Evolutionary conservation across 306 rosid genomes (phyloP).

Genomic region (Vachellia pachyceras): DNA sequence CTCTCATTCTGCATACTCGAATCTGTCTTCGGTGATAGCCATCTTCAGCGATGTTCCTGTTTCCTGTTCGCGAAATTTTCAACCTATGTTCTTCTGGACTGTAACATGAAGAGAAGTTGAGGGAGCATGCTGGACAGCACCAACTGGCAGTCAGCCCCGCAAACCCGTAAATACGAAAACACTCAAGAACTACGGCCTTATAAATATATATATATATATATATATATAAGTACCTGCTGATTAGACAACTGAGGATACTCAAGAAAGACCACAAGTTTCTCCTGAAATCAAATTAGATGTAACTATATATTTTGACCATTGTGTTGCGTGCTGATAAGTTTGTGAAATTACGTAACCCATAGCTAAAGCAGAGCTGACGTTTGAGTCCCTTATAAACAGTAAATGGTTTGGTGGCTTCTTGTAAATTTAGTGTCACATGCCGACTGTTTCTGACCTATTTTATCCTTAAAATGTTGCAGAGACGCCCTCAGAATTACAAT

Average conservation of each 20-base stretch:
- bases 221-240: background rate
- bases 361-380: background rate
- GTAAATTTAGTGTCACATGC: too few species aligned
- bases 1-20: too few species aligned
- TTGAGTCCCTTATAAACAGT: too few species aligned
- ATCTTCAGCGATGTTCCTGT: too few species aligned
- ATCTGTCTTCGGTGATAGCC: too few species aligned
- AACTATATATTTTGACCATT: too few species aligned
- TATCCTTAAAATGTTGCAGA: constrained; percentile 19
- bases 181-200: constrained; percentile 32
- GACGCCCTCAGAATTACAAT: constrained; percentile 8
- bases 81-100: too few species aligned
- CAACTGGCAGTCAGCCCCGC: background rate
- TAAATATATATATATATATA: background rate
- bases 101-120: background rate
- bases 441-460: constrained; percentile 13
- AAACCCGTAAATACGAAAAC: background rate
- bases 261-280: constrained; percentile 21
- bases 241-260: constrained; percentile 30
- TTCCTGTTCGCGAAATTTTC: too few species aligned
- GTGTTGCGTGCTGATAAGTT: too few species aligned
- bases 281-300: constrained; percentile 1
- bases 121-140: background rate
- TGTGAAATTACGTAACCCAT: too few species aligned
- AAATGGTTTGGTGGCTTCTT: too few species aligned